Evolutionary conservation across 1,139 yeast genomes (phyloP).

Genomic region (Suhomyces bokatorum): DNA sequence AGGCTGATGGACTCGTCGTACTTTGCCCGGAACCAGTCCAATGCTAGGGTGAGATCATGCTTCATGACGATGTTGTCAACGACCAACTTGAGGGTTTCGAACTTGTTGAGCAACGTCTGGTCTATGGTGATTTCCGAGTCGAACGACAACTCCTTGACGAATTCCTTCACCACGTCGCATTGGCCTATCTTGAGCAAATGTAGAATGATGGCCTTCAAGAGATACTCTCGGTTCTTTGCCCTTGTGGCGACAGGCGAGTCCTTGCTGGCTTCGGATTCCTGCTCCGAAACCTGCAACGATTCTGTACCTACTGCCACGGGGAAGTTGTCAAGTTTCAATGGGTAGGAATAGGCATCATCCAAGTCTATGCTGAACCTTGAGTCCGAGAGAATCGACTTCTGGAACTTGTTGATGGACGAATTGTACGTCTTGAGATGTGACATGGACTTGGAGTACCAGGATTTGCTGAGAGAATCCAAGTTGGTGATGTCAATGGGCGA

Average conservation of each 20-base stretch:
- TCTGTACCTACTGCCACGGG: conserved; percentile 22
- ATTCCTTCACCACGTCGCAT: conserved; percentile 36
- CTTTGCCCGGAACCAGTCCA: conserved; percentile 38
- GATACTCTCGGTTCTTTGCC: conserved; percentile 33
- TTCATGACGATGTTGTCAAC: conserved; percentile 36
- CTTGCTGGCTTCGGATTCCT: conserved; percentile 1
- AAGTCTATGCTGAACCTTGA: conserved; percentile 34
- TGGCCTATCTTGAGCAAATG: conserved; percentile 48
- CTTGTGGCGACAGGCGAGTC: neutral
- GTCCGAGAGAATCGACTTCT: conserved; percentile 36
- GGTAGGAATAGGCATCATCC: conserved; percentile 48
- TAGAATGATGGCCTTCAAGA: conserved; percentile 42
- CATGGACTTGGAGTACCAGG: conserved; percentile 44
- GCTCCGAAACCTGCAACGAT: neutral
- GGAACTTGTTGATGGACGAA: conserved; percentile 38
- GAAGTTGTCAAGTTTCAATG: conserved; percentile 34
- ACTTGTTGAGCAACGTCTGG: conserved; percentile 26
- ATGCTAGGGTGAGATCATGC: conserved; percentile 38
- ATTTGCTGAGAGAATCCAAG: conserved; percentile 15
- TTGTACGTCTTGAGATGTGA: conserved; percentile 38
- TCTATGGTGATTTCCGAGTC: conserved; percentile 25
- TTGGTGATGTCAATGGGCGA: conserved; percentile 1
- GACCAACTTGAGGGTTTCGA: conserved; percentile 34
- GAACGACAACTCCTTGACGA: conserved; percentile 27
- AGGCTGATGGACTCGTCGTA: conserved; percentile 17